Percentiles rank a stretch among this genome's conserved stretches.
phyloP scores from a whole-genome alignment of 169 alveolate genomes.

The Perkinsus olseni region DNA sequence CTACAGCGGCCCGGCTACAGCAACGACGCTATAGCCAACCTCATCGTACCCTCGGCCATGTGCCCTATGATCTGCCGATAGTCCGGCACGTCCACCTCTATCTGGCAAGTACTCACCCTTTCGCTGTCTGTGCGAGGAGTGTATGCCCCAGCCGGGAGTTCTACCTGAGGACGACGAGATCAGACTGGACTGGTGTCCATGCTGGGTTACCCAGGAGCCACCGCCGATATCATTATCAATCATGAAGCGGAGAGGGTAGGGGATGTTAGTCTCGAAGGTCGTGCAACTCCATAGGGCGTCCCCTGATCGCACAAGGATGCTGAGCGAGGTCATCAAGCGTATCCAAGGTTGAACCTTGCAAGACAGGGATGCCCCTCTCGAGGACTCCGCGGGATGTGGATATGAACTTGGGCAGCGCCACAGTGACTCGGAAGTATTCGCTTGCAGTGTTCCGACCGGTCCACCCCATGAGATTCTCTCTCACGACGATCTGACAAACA shows the following conservation, averaged over 20 bases:
- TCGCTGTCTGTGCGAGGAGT: slow-evolving; percentile 10
- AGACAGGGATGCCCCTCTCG: slow-evolving; percentile 54
- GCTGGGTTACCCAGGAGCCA: slow-evolving; percentile 82
- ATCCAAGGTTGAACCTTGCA: background rate
- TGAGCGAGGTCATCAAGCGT: background rate
- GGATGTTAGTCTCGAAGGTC: slow-evolving; percentile 91
- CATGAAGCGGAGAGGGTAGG: slow-evolving; percentile 90
- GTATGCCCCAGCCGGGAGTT: background rate
- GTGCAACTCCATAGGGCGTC: slow-evolving; percentile 10
- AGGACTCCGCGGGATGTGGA: slow-evolving; percentile 58
- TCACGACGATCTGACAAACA: background rate
- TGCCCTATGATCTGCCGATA: slow-evolving; percentile 16
- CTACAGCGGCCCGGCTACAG: slow-evolving; percentile 61
- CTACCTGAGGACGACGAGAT: background rate
- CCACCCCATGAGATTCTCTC: background rate
- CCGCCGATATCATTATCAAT: slow-evolving; percentile 89
- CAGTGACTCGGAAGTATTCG: slow-evolving; percentile 62
- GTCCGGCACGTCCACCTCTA: slow-evolving; percentile 73
- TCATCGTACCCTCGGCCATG: slow-evolving; percentile 44
- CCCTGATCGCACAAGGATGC: background rate
- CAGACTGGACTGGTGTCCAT: background rate
- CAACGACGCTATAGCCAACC: slow-evolving; percentile 51
- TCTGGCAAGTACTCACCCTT: slow-evolving; percentile 62
- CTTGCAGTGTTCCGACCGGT: slow-evolving; percentile 26
- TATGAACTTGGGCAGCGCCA: slow-evolving; percentile 64